phyloP scores from a whole-genome alignment of 2,329 filamentous ascomycete species.

The Scytalidium sp. region DNA sequence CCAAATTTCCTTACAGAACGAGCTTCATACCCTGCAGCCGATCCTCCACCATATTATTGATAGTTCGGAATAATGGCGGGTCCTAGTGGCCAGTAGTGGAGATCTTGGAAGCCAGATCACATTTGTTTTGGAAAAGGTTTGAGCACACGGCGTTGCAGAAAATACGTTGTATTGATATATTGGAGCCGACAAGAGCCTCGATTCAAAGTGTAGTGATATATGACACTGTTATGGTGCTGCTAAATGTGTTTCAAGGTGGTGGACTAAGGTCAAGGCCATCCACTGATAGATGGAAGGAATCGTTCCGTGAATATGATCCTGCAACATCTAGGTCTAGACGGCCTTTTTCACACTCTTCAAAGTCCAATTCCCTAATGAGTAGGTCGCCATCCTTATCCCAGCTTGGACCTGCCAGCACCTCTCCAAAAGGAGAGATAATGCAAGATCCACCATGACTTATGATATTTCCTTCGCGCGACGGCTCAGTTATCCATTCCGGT shows the following conservation, averaged over 20 bases:
- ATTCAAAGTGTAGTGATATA: too few species aligned
- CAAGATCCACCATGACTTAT: constrained; percentile 75
- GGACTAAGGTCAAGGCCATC: constrained; percentile 56
- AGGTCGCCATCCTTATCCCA: constrained; percentile 73
- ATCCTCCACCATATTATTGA: too few species aligned
- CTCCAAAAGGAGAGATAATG: constrained; percentile 75
- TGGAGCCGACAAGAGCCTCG: too few species aligned
- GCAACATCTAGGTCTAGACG: constrained; percentile 80
- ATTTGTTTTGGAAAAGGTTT: too few species aligned
- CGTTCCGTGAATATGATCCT: constrained; percentile 51
- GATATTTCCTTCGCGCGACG: constrained; percentile 11
- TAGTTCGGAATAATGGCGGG: too few species aligned
- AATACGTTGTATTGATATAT: too few species aligned
- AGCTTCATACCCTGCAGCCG: too few species aligned
- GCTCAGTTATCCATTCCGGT: constrained; percentile 51
- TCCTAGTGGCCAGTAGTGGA: too few species aligned
- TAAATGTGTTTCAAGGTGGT: constrained; percentile 38
- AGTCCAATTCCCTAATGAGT: constrained; percentile 73
- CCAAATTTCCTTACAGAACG: too few species aligned
- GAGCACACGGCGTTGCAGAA: too few species aligned
- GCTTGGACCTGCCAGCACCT: constrained; percentile 75
- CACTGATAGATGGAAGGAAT: constrained; percentile 60
- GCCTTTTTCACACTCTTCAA: constrained; percentile 83
- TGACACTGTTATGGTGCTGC: too few species aligned
- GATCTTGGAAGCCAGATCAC: too few species aligned